Evolutionary conservation across 495 filamentous ascomycete species (phyloP).

Genomic region (Podospora pseudopauciseta): DNA sequence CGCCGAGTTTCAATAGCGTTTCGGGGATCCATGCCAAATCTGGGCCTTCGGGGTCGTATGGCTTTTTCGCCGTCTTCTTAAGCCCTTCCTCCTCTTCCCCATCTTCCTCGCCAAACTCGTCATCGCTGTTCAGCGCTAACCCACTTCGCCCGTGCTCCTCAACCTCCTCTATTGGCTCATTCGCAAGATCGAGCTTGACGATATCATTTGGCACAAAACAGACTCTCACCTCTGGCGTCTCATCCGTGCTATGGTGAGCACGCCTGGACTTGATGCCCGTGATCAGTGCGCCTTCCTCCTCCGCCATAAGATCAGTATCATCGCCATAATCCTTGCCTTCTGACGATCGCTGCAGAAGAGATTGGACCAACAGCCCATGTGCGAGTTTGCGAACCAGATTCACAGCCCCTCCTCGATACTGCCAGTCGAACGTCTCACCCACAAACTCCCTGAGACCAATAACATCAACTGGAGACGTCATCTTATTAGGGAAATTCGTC

Average conservation of each 20-base stretch:
- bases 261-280: slow-evolving; percentile 62
- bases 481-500: slow-evolving; percentile 45
- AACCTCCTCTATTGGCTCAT: slow-evolving; percentile 58
- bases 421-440: slow-evolving; percentile 82
- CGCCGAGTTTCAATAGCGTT: slow-evolving; percentile 61
- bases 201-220: slow-evolving; percentile 72
- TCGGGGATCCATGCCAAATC: slow-evolving; percentile 73
- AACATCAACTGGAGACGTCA: slow-evolving; percentile 65
- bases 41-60: slow-evolving; percentile 66
- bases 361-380: slow-evolving; percentile 67
- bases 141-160: slow-evolving; percentile 48
- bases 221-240: slow-evolving; percentile 69
- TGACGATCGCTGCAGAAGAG: slow-evolving; percentile 48
- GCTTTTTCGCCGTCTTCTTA: slow-evolving; percentile 43
- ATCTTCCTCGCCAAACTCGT: slow-evolving; percentile 54
- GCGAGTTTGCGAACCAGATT: slow-evolving; percentile 82
- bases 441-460: slow-evolving; percentile 66
- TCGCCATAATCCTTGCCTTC: slow-evolving; percentile 24
- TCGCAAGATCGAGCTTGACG: slow-evolving; percentile 68
- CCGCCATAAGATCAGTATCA: slow-evolving; percentile 41
- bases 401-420: slow-evolving; percentile 66
- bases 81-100: slow-evolving; percentile 33
- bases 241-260: slow-evolving; percentile 69
- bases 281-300: slow-evolving; percentile 51
- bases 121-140: slow-evolving; percentile 50